phyloP scores from a whole-genome alignment of 2,329 filamentous ascomycete species.

The Hysterium pulicare region DNA sequence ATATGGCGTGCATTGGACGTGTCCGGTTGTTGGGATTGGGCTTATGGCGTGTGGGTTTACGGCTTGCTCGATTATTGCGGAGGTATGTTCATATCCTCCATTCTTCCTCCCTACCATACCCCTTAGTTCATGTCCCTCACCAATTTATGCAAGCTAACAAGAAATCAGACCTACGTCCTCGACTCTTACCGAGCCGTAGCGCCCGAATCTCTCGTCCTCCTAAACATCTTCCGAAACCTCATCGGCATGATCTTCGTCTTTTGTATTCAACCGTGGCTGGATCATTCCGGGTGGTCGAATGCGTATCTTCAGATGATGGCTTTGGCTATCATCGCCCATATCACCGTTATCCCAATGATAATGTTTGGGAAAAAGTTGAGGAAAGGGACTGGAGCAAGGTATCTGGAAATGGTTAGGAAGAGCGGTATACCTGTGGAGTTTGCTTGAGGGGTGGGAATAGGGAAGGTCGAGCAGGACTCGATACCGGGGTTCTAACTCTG shows the following conservation, averaged over 20 bases:
- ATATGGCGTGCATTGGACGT: conserved; percentile 47
- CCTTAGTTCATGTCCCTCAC: too few species aligned
- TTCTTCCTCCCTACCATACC: background rate
- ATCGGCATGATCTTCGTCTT: conserved; percentile 1
- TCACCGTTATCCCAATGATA: background rate
- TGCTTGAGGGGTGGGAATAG: background rate
- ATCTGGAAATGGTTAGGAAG: background rate
- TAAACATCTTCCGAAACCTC: conserved; percentile 1
- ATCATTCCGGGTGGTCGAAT: background rate
- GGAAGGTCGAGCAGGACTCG: too few species aligned
- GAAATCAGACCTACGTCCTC: background rate
- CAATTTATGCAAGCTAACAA: too few species aligned
- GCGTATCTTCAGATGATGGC: conserved; percentile 1
- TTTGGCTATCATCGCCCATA: background rate
- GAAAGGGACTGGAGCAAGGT: background rate
- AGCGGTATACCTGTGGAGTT: background rate
- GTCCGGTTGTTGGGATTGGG: conserved; percentile 40
- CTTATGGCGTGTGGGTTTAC: background rate
- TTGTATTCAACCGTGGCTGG: background rate
- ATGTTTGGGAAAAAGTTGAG: background rate
- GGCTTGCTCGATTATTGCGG: background rate
- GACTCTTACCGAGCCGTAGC: conserved; percentile 1
- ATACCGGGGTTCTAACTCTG: too few species aligned
- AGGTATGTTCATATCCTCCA: background rate
- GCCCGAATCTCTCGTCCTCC: background rate